Conservation (phyloP, 805 yeast species). For the Suhomyces sp. region DNA sequence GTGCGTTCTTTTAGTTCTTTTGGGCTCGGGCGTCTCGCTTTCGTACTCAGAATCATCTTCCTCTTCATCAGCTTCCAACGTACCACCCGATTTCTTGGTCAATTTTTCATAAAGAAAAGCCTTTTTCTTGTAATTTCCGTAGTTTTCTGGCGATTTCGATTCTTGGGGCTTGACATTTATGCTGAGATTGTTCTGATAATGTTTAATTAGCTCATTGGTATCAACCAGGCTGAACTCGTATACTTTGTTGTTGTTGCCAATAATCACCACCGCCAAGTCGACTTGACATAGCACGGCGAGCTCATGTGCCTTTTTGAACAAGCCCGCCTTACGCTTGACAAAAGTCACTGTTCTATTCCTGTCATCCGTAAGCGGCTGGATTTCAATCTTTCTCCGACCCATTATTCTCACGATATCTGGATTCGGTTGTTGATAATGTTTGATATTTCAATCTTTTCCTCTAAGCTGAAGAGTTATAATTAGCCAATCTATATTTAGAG, state of each 20-base stretch:
- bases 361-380: conserved; percentile 87
- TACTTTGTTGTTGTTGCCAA: conserved; percentile 77
- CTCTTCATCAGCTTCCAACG: conserved; percentile 11
- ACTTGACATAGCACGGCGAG: conserved; percentile 88
- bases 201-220: conserved; percentile 33
- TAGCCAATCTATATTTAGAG: not conserved
- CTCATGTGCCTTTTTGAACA: conserved; percentile 84
- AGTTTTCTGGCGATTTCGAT: conserved; percentile 61
- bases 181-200: conserved; percentile 9
- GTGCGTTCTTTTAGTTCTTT: conserved; percentile 21
- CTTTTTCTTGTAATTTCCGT: conserved; percentile 55
- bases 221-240: conserved; percentile 81
- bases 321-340: conserved; percentile 90
- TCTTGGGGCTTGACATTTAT: conserved; percentile 44
- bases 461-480: not conserved
- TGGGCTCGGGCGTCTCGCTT: conserved; percentile 34
- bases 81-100: conserved; percentile 7
- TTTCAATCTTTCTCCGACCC: conserved; percentile 97
- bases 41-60: conserved; percentile 30
- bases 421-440: not conserved
- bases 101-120: conserved; percentile 19
- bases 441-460: not conserved
- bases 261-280: conserved; percentile 84
- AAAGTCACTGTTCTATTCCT: conserved; percentile 84
- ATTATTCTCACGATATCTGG: conserved; percentile 32